Evolutionary conservation across 1,284 basidiomycete genomes (phyloP).

Genomic region (Jaminaea rosea): DNA sequence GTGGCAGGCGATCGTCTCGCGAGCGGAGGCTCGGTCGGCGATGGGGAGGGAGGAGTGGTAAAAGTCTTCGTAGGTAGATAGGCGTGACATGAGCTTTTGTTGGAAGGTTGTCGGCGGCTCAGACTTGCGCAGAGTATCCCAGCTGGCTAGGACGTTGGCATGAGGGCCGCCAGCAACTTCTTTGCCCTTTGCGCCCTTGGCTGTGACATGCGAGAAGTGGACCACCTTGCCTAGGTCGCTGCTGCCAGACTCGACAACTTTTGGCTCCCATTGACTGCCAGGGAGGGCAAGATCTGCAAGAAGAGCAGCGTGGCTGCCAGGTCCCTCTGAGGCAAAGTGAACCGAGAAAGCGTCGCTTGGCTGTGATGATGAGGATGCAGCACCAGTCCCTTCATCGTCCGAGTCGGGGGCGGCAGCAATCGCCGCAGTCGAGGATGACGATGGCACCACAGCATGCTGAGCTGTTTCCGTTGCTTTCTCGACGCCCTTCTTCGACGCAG

Average conservation of each 20-base stretch:
- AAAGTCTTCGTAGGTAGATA: slow-evolving; percentile 33
- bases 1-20: slow-evolving; percentile 27
- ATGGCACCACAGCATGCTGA: neutral
- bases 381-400: neutral
- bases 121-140: neutral
- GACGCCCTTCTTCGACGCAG: neutral
- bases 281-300: neutral
- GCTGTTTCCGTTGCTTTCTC: slow-evolving; percentile 13
- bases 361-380: slow-evolving; percentile 5
- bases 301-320: slow-evolving; percentile 14
- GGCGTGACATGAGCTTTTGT: slow-evolving; percentile 10
- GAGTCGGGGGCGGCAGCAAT: slow-evolving; percentile 12
- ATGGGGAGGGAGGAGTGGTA: slow-evolving; percentile 21
- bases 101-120: slow-evolving; percentile 12
- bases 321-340: slow-evolving; percentile 26
- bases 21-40: slow-evolving; percentile 14
- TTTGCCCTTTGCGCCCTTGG: neutral
- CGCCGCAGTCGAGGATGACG: neutral
- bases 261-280: slow-evolving; percentile 3
- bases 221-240: neutral
- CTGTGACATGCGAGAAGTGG: neutral
- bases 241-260: neutral
- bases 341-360: slow-evolving; percentile 19
- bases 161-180: slow-evolving; percentile 14
- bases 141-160: slow-evolving; percentile 19